phyloP scores from a whole-genome alignment of 2,329 filamentous ascomycete genomes.

The Harringtonia aguacate region DNA sequence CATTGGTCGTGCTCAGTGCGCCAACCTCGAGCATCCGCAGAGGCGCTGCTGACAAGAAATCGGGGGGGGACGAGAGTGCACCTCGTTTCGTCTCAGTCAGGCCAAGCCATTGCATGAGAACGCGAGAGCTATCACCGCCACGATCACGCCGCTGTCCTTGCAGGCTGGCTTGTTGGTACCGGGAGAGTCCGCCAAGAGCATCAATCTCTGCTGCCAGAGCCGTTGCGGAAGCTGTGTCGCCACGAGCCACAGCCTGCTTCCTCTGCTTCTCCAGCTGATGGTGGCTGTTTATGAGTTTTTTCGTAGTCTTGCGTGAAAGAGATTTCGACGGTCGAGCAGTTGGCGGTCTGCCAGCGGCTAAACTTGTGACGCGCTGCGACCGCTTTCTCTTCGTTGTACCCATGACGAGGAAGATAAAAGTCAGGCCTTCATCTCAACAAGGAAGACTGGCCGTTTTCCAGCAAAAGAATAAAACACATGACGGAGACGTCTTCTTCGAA shows the following conservation, averaged over 20 bases:
- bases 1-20: constrained; percentile 73
- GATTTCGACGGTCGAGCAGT: constrained; percentile 39
- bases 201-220: constrained; percentile 42
- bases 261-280: constrained; percentile 55
- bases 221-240: constrained; percentile 37
- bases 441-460: no score
- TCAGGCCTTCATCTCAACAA: no score
- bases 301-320: constrained; percentile 54
- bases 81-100: constrained; percentile 17
- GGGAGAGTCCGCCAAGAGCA: constrained; percentile 47
- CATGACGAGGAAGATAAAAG: no score
- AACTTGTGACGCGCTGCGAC: constrained; percentile 24
- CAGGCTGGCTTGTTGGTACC: constrained; percentile 58
- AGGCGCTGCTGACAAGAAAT: not conserved
- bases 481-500: no score
- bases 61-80: not conserved
- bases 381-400: constrained; percentile 31
- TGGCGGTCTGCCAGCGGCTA: constrained; percentile 46
- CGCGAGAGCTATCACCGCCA: constrained; percentile 55
- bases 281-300: constrained; percentile 53
- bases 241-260: constrained; percentile 41
- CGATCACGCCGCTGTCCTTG: constrained; percentile 55
- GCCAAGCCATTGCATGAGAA: constrained; percentile 53
- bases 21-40: constrained; percentile 79
- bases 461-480: no score